Base-by-base conservation (phyloP, 2,329 filamentous ascomycete species). In the Penicillium digitatum region DNA sequence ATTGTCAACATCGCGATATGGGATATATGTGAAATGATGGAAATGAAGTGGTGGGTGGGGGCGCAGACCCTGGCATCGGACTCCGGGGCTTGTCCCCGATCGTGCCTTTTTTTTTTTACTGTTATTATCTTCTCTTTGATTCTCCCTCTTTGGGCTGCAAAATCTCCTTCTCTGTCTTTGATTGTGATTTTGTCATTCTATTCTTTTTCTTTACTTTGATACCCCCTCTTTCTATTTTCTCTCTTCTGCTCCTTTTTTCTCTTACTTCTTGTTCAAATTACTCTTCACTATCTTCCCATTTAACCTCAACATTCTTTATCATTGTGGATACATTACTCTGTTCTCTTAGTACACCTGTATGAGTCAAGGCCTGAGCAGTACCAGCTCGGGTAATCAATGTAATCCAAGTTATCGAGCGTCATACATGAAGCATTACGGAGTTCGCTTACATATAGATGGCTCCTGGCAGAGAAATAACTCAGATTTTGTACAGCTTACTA, bases 11-110 rank as follows among this genome's bases (percentile, higher is more conserved):
- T 32, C 27, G 39, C 37, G 40, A 49, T 47, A 55, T 47, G 59
- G 58, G 49, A 59, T 40, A 59, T 40, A 65, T 52, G 62, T 42
- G 63, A 64, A 59, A 65, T 44, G 63, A 64, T 29, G 38, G 54
- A 54, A 52, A 47, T 35, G 56, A 62, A 45, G 51, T 58, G 54
- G 48, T 53, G 45, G 51, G 44, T 42, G 37, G 29, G 14, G 22
- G 20, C 16, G 29, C 29, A 43, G 3, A 12, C 35, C 43, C 12
- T 27, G 46, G 29, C 8, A 37, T 45, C 22, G 18, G n/a, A 31
- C 26, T 52, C 27, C 29, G n/a, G 24, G n/a, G 22, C 35, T 42
- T 24, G 14, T 32, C 27, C 38, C 37, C 22, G 22, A 27, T 34
- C 14, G 27, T 34, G 29, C 22, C 16, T n/a, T 47, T 35, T 35